Evolutionary conservation across 345 rosid genomes (phyloP).

Genomic region (Cochlearia excelsa): DNA sequence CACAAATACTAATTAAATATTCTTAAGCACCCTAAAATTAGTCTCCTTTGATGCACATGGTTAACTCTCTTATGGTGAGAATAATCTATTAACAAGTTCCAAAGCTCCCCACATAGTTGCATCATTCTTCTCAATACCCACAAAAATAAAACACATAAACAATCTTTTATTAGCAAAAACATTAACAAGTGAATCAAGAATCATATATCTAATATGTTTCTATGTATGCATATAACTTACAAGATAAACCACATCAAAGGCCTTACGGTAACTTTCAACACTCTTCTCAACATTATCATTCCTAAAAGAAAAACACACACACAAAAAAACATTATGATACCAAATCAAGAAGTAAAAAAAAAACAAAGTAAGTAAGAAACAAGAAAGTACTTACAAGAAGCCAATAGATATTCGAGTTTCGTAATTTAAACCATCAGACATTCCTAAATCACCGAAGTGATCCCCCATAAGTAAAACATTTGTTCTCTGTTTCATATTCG

Average conservation of each 20-base stretch:
- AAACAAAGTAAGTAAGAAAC: constrained; percentile 15
- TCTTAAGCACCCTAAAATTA: no score
- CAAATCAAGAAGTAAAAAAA: constrained; percentile 1
- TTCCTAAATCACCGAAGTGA: constrained; percentile 76
- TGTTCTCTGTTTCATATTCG: constrained; percentile 59
- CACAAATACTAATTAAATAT: no score
- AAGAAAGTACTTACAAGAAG: constrained; percentile 58
- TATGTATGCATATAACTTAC: constrained; percentile 40
- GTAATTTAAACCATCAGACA: constrained; percentile 86
- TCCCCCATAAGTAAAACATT: constrained; percentile 88
- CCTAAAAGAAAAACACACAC: constrained; percentile 38
- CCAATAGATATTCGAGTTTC: constrained; percentile 74
- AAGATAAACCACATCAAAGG: constrained; percentile 71
- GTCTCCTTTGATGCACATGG: no score
- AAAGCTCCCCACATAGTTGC: constrained; percentile 72
- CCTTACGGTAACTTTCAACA: constrained; percentile 55
- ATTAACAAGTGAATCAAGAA: no score
- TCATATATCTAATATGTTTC: neutral
- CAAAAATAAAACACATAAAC: constrained; percentile 10
- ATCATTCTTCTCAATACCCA: constrained; percentile 50
- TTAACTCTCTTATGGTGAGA: constrained; percentile 39
- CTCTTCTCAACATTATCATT: constrained; percentile 64
- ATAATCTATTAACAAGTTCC: constrained; percentile 56
- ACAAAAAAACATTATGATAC: neutral
- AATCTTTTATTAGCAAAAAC: neutral